Conservation (phyloP, 2,329 filamentous ascomycete genomes). For the Claviceps quebecensis region DNA sequence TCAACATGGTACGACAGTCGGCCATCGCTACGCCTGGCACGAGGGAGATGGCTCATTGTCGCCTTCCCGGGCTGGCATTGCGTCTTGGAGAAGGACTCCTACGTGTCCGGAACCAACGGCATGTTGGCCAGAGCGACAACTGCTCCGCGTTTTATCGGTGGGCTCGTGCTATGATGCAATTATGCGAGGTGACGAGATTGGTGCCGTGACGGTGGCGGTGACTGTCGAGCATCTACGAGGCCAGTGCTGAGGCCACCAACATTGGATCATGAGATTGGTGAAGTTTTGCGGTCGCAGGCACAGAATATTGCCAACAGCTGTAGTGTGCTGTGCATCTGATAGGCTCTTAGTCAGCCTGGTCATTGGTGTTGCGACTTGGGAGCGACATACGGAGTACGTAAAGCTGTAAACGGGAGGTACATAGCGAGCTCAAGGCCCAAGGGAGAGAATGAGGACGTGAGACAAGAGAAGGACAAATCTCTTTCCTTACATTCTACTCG, state of each 20-base stretch:
- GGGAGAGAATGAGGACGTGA: no score
- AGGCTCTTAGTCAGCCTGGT: no score
- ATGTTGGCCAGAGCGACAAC: not conserved
- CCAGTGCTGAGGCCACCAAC: not conserved
- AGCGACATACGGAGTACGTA: no score
- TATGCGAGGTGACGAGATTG: not conserved
- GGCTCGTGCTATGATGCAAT: not conserved
- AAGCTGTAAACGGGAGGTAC: no score
- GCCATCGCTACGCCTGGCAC: not conserved
- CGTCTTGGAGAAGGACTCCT: not conserved
- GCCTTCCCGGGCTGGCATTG: not conserved
- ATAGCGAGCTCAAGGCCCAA: no score
- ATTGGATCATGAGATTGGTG: not conserved
- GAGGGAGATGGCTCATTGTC: not conserved
- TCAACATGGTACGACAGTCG: not conserved
- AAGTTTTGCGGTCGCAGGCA: not conserved
- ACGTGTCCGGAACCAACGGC: not conserved
- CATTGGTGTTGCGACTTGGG: no score
- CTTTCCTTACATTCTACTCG: no score
- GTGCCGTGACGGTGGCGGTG: not conserved
- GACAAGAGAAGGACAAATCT: no score
- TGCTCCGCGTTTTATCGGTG: not conserved
- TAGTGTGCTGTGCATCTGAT: no score
- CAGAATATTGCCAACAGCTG: no score
- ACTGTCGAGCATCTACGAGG: not conserved